phyloP scores from a whole-genome alignment of 306 rosid species.

The Fagus sylvatica region DNA sequence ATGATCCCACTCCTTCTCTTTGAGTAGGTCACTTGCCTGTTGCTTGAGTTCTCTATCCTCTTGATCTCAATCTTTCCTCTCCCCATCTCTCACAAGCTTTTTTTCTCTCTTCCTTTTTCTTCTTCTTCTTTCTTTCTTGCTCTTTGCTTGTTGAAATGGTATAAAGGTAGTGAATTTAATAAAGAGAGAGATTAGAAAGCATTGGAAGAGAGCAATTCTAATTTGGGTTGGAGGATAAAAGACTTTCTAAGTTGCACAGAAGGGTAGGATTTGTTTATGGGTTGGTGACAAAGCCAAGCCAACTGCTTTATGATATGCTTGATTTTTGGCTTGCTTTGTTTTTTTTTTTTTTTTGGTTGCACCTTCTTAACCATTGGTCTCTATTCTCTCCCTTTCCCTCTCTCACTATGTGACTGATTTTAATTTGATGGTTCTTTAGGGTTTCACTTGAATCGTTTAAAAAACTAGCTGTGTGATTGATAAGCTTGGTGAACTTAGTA shows the following conservation, averaged over 20 bases:
- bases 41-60: constrained; percentile 84
- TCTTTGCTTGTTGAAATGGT: constrained; percentile 14
- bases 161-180: not conserved
- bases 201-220: constrained; percentile 45
- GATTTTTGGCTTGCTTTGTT: constrained; percentile 2
- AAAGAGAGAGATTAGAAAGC: constrained; percentile 21
- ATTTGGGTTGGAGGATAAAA: constrained; percentile 47
- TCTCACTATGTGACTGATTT: constrained; percentile 7
- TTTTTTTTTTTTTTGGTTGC: constrained; percentile 15
- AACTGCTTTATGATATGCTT: constrained; percentile 41
- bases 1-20: constrained; percentile 84
- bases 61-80: constrained; percentile 97
- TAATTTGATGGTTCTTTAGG: constrained; percentile 22
- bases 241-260: constrained; percentile 71
- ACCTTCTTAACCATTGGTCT: constrained; percentile 53
- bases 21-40: constrained; percentile 83
- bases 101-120: not conserved
- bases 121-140: not conserved
- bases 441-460: constrained; percentile 2
- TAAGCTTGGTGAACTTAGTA: too few species aligned
- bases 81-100: constrained; percentile 52
- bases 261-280: constrained; percentile 56
- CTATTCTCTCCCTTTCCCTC: constrained; percentile 3
- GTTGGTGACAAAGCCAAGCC: constrained; percentile 56
- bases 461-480: not conserved